These are phyloP conservation scores for Plasmodium blacklocki DNA, from an alignment of 169 alveolate genomes.

Conservation along the genomic window DNA sequence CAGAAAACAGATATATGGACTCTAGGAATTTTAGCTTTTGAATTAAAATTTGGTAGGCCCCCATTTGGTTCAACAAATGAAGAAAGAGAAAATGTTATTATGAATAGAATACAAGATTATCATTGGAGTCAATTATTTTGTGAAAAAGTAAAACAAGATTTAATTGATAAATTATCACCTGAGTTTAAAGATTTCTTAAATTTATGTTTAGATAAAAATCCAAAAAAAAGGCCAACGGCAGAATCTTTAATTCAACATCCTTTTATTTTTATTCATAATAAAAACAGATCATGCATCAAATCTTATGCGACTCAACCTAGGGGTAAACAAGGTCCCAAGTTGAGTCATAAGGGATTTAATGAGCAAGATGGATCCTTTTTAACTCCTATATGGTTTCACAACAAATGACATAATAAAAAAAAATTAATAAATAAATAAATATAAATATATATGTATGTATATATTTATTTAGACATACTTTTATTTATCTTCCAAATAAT, in stretches of 20 bases:
- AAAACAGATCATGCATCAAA: constrained; percentile 75
- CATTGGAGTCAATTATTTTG: constrained; percentile 80
- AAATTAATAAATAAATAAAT: not conserved
- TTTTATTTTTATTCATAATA: constrained; percentile 80
- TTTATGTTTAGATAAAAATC: constrained; percentile 83
- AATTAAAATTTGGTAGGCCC: constrained; percentile 84
- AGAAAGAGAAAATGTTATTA: constrained; percentile 78
- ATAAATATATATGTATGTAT: not conserved
- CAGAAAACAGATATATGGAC: constrained; percentile 91
- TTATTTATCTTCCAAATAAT: too few species aligned
- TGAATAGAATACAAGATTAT: constrained; percentile 81
- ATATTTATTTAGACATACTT: not conserved
- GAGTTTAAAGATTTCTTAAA: constrained; percentile 82
- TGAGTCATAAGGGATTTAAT: constrained; percentile 70
- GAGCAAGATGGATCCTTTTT: constrained; percentile 73
- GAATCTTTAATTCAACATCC: constrained; percentile 80
- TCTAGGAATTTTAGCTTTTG: constrained; percentile 88
- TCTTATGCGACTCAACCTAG: constrained; percentile 82
- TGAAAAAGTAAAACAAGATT: constrained; percentile 64
- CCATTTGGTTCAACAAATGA: constrained; percentile 87
- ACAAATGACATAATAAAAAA: constrained; percentile 5
- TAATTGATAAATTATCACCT: constrained; percentile 74
- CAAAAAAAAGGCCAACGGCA: constrained; percentile 82
- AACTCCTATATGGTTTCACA: constrained; percentile 75
- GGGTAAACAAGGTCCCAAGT: constrained; percentile 54